phyloP scores from a whole-genome alignment of 2,329 filamentous ascomycete species.

The Seiridium unicorne region DNA sequence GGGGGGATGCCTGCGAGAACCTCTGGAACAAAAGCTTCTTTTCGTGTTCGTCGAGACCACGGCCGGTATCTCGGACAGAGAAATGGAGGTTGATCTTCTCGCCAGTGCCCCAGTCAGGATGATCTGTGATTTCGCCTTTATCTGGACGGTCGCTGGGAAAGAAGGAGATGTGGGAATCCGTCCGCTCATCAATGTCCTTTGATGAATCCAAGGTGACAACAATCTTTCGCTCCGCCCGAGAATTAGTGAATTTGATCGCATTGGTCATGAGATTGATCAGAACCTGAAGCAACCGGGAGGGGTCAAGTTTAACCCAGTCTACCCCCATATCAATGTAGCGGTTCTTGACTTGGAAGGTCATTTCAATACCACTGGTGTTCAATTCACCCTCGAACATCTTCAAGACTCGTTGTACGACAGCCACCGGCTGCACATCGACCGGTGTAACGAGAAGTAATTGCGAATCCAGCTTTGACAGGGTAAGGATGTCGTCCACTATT shows the following conservation, averaged over 20 bases:
- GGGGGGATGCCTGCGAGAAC: conserved; percentile 66
- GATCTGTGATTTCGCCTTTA: conserved; percentile 45
- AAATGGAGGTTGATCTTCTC: conserved; percentile 72
- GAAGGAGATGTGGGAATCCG: conserved; percentile 40
- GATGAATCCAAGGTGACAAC: conserved; percentile 65
- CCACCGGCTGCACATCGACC: conserved; percentile 66
- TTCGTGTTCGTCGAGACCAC: conserved; percentile 63
- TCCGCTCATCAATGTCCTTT: conserved; percentile 42
- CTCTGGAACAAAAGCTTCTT: conserved; percentile 66
- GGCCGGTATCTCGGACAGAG: conserved; percentile 69
- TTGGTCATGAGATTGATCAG: conserved; percentile 74
- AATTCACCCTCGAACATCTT: conserved; percentile 82
- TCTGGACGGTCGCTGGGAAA: conserved; percentile 43
- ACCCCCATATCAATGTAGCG: conserved; percentile 64
- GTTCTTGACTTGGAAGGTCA: conserved; percentile 67
- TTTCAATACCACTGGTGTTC: conserved; percentile 67
- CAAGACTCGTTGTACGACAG: conserved; percentile 65
- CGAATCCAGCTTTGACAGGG: conserved; percentile 68
- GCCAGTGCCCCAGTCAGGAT: conserved; percentile 68
- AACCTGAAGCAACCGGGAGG: conserved; percentile 71
- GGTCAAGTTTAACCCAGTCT: conserved; percentile 73
- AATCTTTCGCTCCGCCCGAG: conserved; percentile 58
- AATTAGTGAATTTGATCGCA: conserved; percentile 64
- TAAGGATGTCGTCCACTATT: conserved; percentile 67
- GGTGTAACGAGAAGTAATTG: conserved; percentile 69